Evolutionary conservation across 169 alveolate genomes (phyloP), one percentile per base, ranked within the genome.

Genomic region (Eimeria zaria): DNA sequence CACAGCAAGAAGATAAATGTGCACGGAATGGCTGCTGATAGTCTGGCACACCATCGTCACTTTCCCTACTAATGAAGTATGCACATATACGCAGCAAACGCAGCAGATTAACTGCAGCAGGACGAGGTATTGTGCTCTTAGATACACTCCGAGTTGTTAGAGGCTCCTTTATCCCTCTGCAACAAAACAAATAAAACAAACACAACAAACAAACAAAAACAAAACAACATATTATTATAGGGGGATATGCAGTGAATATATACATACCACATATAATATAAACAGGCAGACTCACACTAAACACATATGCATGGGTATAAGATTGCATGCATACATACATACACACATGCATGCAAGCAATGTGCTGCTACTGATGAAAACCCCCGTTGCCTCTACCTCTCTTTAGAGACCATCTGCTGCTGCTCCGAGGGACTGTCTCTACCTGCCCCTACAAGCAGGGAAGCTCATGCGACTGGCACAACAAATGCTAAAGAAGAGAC

Each of bases 1-100:
- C 55, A 22, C 67, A 18, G 53, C 24, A 39, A n/a, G n/a, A n/a
- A n/a, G n/a, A n/a, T 53, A 53, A 44, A 62, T 73, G 73, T n/a
- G 6, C 16, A 41, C 95, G 96, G 83, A 83, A 97, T 11, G 91
- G 96, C 81, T 96, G 97, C 98, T 98, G 98, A 67, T 97, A 97
- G 96, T 97, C 98, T 39, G 97, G 97, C 53, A 76, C 95, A 53
- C 96, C 96, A 89, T 97, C 97, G 74, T 98, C 98, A 60, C 97
- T 97, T 92, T 97, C 98, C 39, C 99, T 81, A 51, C 98, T 89
- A 30, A 97, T 96, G 69, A 97, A 98, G 87, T 98, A 98, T n/a
- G 97, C 87, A 95, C 99, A 98, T 30, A 97, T 96, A 41, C 99
- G 98, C 96, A 98, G 97, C 33, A 98, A 95, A 44, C 97, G 97